Conservation (phyloP, 139 green algal species). For the Micractinium sp. region DNA sequence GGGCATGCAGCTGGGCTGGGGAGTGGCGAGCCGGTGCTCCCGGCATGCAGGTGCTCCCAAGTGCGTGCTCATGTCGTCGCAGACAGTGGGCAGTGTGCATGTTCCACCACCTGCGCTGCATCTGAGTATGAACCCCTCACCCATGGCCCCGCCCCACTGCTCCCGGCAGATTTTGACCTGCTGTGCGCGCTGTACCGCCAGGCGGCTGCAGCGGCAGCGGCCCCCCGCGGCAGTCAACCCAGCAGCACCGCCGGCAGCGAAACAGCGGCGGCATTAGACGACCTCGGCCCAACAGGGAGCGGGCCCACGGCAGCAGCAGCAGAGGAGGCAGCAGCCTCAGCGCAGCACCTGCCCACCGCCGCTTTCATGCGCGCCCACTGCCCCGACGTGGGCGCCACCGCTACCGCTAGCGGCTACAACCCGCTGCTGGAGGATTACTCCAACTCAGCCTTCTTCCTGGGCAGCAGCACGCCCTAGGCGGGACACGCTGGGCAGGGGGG, state of each 20-base stretch:
- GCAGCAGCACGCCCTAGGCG: neutral
- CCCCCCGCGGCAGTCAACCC: neutral
- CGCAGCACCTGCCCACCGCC: conserved; percentile 38
- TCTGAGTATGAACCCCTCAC: no score
- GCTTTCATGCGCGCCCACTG: conserved; percentile 66
- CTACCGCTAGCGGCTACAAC: conserved; percentile 75
- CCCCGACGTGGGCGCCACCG: conserved; percentile 46
- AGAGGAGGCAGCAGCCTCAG: neutral
- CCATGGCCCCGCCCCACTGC: no score
- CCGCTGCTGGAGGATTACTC: conserved; percentile 87
- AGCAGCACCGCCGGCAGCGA: neutral
- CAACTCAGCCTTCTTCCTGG: conserved; percentile 81
- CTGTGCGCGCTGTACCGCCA: conserved; percentile 66
- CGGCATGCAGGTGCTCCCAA: no score
- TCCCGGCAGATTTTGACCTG: conserved; percentile 67
- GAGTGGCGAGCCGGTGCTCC: no score
- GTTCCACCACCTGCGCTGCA: neutral
- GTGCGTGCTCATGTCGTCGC: no score
- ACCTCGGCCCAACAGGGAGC: no score
- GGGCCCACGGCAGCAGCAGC: no score
- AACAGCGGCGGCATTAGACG: neutral
- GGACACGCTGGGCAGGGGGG: no score
- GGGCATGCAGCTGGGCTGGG: no score
- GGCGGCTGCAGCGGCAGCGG: neutral
- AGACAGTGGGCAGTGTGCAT: no score